Evolutionary conservation across 73 alveolate species (phyloP).

Genomic region (Halteria grandinella): DNA sequence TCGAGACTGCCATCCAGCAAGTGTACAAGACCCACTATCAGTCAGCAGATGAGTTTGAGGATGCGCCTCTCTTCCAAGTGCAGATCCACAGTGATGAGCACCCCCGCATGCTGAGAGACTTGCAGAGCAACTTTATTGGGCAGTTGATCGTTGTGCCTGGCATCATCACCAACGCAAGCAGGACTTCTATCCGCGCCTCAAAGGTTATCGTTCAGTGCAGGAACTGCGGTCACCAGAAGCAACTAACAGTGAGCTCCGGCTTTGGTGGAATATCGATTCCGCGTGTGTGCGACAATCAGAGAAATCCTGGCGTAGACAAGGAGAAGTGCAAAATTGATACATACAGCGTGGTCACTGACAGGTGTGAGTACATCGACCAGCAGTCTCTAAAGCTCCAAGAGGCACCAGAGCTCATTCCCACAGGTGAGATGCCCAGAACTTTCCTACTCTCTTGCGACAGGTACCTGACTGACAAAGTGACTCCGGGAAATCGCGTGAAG

Average conservation of each 20-base stretch:
- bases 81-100: conserved; percentile 57
- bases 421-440: conserved; percentile 99
- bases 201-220: conserved; percentile 83
- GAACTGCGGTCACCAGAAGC: conserved; percentile 87
- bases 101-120: conserved; percentile 89
- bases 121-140: conserved; percentile 82
- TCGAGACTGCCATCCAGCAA: conserved; percentile 61
- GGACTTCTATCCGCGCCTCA: conserved; percentile 82
- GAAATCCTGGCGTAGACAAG: conserved; percentile 79
- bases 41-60: conserved; percentile 34
- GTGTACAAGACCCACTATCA: conserved; percentile 48
- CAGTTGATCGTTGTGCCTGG: conserved; percentile 92
- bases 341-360: conserved; percentile 87
- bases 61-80: conserved; percentile 62
- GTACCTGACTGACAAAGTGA: conserved; percentile 89
- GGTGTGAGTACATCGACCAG: conserved; percentile 90
- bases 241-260: conserved; percentile 79
- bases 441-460: conserved; percentile 92
- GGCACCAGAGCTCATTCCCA: conserved; percentile 98
- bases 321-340: conserved; percentile 95
- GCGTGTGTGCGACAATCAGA: conserved; percentile 85
- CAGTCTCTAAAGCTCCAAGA: conserved; percentile 96
- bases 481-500: conserved; percentile 98
- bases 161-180: conserved; percentile 89
- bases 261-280: conserved; percentile 86